Conservation (phyloP, 2,329 filamentous ascomycete genomes). For the Nemania abortiva region DNA sequence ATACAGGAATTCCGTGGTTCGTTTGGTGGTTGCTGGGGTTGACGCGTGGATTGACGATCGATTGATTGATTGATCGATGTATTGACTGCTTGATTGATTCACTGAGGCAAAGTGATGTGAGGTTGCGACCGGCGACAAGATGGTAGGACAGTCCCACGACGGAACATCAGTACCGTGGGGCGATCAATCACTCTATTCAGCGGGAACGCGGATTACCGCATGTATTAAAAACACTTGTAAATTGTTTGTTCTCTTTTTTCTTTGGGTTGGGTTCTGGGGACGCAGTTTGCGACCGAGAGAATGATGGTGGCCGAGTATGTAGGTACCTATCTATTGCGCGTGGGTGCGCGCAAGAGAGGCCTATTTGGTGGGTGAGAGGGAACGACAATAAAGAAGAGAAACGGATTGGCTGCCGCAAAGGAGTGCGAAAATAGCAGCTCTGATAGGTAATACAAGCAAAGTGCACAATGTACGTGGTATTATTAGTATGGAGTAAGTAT, state of each 20-base stretch:
- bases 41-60: conserved; percentile 30
- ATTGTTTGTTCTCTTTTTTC: conserved; percentile 20
- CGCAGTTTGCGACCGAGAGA: conserved; percentile 33
- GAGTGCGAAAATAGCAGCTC: conserved; percentile 50
- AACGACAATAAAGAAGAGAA: conserved; percentile 39
- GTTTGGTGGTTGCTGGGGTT: conserved; percentile 22
- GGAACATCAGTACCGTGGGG: conserved; percentile 34
- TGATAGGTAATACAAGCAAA: conserved; percentile 43
- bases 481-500: conserved; percentile 38
- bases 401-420: conserved; percentile 47
- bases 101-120: conserved; percentile 14
- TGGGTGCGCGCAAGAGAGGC: conserved; percentile 13
- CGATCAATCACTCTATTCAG: conserved; percentile 41
- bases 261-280: conserved; percentile 16
- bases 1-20: conserved; percentile 27
- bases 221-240: conserved; percentile 42
- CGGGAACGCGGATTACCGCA: conserved; percentile 38
- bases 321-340: conserved; percentile 19
- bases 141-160: conserved; percentile 35
- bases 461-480: conserved; percentile 41
- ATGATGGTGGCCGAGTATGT: conserved; percentile 23
- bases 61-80: conserved; percentile 22
- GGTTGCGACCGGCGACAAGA: conserved; percentile 46
- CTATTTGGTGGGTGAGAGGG: conserved; percentile 25
- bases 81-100: conserved; percentile 26